Evolutionary conservation across 2,329 filamentous ascomycete species (phyloP).

Genomic region (Colletotrichum neosansevieriae): DNA sequence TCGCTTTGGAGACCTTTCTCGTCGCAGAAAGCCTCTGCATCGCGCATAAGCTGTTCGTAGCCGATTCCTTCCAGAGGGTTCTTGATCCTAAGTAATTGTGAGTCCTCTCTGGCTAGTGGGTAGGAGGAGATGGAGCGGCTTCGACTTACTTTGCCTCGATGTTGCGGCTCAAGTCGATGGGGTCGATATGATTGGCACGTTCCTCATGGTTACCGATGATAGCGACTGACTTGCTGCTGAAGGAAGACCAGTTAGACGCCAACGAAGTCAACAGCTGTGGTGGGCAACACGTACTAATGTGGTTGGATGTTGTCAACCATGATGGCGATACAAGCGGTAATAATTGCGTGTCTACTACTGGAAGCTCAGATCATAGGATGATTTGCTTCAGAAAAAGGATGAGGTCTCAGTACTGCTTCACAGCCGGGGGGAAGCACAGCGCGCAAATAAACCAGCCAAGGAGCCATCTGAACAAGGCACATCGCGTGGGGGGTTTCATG

Average conservation of each 20-base stretch:
- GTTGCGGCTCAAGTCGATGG: constrained; percentile 52
- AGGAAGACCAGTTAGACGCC: neutral
- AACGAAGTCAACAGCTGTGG: too few relatives aligned
- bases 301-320: constrained; percentile 35
- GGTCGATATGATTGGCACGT: constrained; percentile 34
- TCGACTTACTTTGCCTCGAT: constrained; percentile 58
- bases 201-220: constrained; percentile 46
- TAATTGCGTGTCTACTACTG: neutral
- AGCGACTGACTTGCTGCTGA: constrained; percentile 46
- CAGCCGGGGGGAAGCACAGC: constrained; percentile 14
- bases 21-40: constrained; percentile 73
- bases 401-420: constrained; percentile 6
- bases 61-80: constrained; percentile 64
- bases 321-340: constrained; percentile 12
- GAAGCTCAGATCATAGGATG: neutral
- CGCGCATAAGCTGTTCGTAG: constrained; percentile 63
- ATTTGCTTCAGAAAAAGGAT: neutral
- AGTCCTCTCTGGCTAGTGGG: neutral
- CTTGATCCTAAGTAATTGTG: constrained; percentile 52
- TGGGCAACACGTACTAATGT: constrained; percentile 5
- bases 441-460: neutral
- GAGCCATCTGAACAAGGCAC: neutral
- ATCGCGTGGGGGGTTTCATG: constrained; percentile 13
- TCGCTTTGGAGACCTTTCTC: constrained; percentile 70
- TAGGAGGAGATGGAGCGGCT: neutral